These are phyloP conservation scores for Aurantiochytrium sp. DNA, from an alignment of 108 stramenopile species.

Conservation along the genomic window DNA sequence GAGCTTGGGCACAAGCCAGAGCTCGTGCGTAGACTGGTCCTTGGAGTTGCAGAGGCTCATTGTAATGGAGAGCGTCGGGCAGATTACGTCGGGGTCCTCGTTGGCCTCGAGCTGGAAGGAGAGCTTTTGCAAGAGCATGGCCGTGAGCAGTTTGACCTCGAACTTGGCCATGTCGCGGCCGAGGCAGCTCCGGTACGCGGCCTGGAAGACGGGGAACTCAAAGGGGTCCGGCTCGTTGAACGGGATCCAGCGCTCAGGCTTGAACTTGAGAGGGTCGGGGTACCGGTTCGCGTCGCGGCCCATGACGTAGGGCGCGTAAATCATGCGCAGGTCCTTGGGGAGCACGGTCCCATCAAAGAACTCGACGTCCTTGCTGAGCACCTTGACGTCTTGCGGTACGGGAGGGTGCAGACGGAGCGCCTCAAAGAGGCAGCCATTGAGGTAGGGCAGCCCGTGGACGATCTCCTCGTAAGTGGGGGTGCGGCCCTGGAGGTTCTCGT, in stretches of 20 bases:
- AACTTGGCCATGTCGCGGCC: conserved; percentile 46
- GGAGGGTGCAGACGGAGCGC: conserved; percentile 56
- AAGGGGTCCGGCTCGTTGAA: conserved; percentile 42
- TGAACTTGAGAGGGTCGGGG: conserved; percentile 2
- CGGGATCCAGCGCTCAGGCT: not conserved
- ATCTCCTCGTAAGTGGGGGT: not conserved
- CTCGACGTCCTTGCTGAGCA: conserved; percentile 36
- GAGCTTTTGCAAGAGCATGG: conserved; percentile 26
- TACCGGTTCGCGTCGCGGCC: conserved; percentile 32
- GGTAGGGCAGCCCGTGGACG: not conserved
- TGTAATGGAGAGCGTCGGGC: not conserved
- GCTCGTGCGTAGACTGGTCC: not conserved
- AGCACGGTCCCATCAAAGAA: conserved; percentile 56
- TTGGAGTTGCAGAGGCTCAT: not conserved
- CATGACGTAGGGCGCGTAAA: conserved; percentile 47
- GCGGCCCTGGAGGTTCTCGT: not conserved
- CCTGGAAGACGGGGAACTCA: conserved; percentile 47
- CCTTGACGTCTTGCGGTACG: conserved; percentile 49
- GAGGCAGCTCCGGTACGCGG: conserved; percentile 47
- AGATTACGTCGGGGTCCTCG: not conserved
- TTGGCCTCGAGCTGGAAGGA: conserved; percentile 13
- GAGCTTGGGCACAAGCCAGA: not conserved
- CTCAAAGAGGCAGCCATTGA: conserved; percentile 38
- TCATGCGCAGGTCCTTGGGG: conserved; percentile 37
- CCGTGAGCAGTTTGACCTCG: conserved; percentile 43